Percentiles rank a stretch among this genome's conserved stretches.
These are phyloP conservation scores for Penicillium bialowiezense DNA, from an alignment of 495 filamentous ascomycete genomes.

Conservation along the genomic window DNA sequence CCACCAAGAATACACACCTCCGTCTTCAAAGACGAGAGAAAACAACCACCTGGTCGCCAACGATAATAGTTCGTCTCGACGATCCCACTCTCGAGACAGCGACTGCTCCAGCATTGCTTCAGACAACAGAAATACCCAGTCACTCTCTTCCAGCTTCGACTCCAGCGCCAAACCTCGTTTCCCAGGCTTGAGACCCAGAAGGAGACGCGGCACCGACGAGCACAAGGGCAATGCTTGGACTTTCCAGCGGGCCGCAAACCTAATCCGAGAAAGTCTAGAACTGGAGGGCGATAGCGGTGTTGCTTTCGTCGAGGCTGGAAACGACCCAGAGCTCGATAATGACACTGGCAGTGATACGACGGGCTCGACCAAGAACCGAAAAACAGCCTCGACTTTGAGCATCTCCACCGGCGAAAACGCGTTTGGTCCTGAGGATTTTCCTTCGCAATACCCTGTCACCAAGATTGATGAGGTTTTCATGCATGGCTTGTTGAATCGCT, in stretches of 20 bases:
- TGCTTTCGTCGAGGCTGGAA: conserved; percentile 45
- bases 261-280: conserved; percentile 55
- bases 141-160: conserved; percentile 9
- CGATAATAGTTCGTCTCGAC: neutral
- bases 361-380: conserved; percentile 20
- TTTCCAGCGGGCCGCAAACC: conserved; percentile 52
- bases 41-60: conserved; percentile 9
- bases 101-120: conserved; percentile 26
- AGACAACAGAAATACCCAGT: conserved; percentile 23
- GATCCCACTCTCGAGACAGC: conserved; percentile 25
- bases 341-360: conserved; percentile 25
- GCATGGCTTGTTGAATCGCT: conserved; percentile 49
- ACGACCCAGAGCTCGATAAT: conserved; percentile 16
- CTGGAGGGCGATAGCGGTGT: conserved; percentile 48
- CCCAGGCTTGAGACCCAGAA: conserved; percentile 25
- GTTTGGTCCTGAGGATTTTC: conserved; percentile 23
- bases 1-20: neutral
- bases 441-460: conserved; percentile 20
- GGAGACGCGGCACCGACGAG: conserved; percentile 20
- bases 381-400: conserved; percentile 27
- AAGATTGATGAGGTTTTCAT: conserved; percentile 41
- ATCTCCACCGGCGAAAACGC: conserved; percentile 31
- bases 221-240: conserved; percentile 35
- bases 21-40: conserved; percentile 4
- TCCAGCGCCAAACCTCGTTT: conserved; percentile 16